phyloP scores from a whole-genome alignment of 2,329 filamentous ascomycete species.

The Setomelanomma holmii region DNA sequence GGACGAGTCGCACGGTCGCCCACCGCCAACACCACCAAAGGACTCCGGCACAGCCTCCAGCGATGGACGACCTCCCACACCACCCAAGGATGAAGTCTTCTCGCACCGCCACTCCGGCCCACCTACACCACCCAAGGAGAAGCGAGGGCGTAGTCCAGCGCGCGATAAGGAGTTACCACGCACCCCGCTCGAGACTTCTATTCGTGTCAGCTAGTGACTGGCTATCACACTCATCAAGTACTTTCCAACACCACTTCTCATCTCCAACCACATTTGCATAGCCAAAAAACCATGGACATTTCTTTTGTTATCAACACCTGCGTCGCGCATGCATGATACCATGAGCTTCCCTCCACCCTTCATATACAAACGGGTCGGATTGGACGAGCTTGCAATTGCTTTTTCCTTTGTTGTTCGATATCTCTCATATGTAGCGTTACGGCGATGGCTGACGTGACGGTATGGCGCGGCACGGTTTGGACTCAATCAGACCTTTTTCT shows the following conservation, averaged over 20 bases:
- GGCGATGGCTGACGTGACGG: too few species aligned
- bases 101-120: constrained; percentile 38
- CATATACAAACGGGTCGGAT: background rate
- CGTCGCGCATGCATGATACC: constrained; percentile 27
- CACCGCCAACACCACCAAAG: constrained; percentile 56
- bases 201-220: constrained; percentile 43
- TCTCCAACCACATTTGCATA: background rate
- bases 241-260: too few species aligned
- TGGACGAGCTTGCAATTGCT: background rate
- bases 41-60: constrained; percentile 34
- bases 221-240: too few species aligned
- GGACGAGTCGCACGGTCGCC: constrained; percentile 41
- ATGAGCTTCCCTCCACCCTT: constrained; percentile 12
- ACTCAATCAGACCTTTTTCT: too few species aligned
- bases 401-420: background rate
- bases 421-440: background rate
- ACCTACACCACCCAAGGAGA: constrained; percentile 52
- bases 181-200: constrained; percentile 43
- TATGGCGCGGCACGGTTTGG: too few species aligned
- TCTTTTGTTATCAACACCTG: background rate
- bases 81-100: constrained; percentile 44
- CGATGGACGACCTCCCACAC: constrained; percentile 42
- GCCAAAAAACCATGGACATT: background rate
- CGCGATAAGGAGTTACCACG: constrained; percentile 45
- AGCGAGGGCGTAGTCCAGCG: constrained; percentile 30